These are phyloP conservation scores for Diversispora epigaea DNA, from an alignment of 192 early-diverging fungal genomes.

Conservation along the genomic window DNA sequence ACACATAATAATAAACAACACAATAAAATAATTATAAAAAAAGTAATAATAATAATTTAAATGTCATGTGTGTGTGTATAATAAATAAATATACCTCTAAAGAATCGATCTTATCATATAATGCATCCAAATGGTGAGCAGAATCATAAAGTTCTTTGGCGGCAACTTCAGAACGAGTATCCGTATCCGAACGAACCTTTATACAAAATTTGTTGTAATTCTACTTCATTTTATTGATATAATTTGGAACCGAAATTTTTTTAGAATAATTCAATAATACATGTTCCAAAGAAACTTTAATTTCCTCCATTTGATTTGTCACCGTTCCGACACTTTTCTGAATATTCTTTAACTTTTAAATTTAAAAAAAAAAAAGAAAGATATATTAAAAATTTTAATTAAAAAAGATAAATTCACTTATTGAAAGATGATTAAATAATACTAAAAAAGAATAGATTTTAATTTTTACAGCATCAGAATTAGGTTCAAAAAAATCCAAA, in stretches of 20 bases:
- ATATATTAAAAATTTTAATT: neutral
- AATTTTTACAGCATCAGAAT: neutral
- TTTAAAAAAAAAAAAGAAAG: neutral
- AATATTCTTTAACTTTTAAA: conserved; percentile 18
- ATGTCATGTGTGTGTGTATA: neutral
- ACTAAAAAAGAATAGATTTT: too few relatives aligned
- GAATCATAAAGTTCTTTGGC: conserved; percentile 28
- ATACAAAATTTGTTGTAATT: too few relatives aligned
- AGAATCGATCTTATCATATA: conserved; percentile 27
- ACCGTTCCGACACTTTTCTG: conserved; percentile 7
- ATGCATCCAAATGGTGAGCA: conserved; percentile 19
- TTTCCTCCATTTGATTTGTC: conserved; percentile 26
- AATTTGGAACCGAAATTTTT: neutral
- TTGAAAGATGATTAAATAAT: too few relatives aligned
- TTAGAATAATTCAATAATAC: neutral
- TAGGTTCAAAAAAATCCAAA: conserved; percentile 9
- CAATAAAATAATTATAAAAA: too few relatives aligned
- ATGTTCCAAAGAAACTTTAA: conserved; percentile 19
- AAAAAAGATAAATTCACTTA: neutral
- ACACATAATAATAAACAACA: too few relatives aligned
- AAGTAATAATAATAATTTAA: neutral
- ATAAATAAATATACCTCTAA: conserved; percentile 12
- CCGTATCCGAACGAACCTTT: conserved; percentile 7
- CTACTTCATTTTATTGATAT: neutral
- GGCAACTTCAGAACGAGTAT: conserved; percentile 12